A percentile compares a stretch with the other conserved stretches of the same genome.
Evolutionary conservation across 1,284 basidiomycete species (phyloP).

Genomic region (Fistulinella cinereoalba): DNA sequence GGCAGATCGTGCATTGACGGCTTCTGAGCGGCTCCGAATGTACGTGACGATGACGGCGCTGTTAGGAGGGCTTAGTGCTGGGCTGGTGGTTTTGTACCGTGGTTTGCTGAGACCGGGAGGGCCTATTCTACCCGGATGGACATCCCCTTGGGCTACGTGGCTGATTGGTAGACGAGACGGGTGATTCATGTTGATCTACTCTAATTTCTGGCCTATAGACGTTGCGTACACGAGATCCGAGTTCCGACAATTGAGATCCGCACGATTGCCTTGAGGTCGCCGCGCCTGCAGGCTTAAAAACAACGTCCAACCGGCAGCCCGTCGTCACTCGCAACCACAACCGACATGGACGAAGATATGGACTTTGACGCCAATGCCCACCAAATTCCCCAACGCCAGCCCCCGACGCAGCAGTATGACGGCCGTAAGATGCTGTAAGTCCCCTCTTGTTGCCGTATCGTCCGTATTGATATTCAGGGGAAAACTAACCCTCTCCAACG

Average conservation of each 20-base stretch:
- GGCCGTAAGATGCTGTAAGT: slow-evolving; percentile 77
- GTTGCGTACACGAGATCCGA: slow-evolving; percentile 26
- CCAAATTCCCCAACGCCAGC: slow-evolving; percentile 37
- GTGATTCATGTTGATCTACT: slow-evolving; percentile 19
- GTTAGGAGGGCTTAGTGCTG: slow-evolving; percentile 68
- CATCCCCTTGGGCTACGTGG: slow-evolving; percentile 58
- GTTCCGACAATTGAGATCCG: slow-evolving; percentile 38
- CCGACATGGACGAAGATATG: slow-evolving; percentile 76
- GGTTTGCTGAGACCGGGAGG: slow-evolving; percentile 61
- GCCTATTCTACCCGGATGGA: slow-evolving; percentile 49
- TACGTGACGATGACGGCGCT: slow-evolving; percentile 69
- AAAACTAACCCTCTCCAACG: slow-evolving; percentile 7
- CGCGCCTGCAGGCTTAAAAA: slow-evolving; percentile 29
- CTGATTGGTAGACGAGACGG: slow-evolving; percentile 50
- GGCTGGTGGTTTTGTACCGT: slow-evolving; percentile 64
- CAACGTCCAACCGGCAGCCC: slow-evolving; percentile 6
- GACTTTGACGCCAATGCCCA: slow-evolving; percentile 49
- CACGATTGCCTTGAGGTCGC: slow-evolving; percentile 34
- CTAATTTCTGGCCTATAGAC: slow-evolving; percentile 16
- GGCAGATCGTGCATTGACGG: slow-evolving; percentile 67
- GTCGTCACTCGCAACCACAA: slow-evolving; percentile 13
- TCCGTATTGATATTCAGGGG: slow-evolving; percentile 5
- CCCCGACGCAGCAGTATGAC: slow-evolving; percentile 38
- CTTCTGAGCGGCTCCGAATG: slow-evolving; percentile 62
- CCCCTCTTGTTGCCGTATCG: slow-evolving; percentile 38